These are phyloP conservation scores for Oryza rufipogon DNA, from an alignment of 176 grass and related monocot species.

Conservation along the genomic window DNA sequence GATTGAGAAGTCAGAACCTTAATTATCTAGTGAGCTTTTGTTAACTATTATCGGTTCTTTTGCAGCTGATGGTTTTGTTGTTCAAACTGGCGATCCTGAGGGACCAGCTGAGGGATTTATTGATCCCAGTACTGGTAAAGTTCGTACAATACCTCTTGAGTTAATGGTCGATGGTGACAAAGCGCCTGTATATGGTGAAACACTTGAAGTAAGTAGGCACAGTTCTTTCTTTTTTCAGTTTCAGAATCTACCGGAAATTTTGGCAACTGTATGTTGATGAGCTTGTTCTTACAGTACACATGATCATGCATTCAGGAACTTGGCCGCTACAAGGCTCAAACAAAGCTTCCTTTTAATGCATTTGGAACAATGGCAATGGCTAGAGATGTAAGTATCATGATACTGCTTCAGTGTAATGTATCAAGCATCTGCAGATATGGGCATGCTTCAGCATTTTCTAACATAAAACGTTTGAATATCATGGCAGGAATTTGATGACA, in stretches of 20 bases:
- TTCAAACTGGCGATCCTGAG: slow-evolving; percentile 97
- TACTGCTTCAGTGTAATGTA: slow-evolving; percentile 22
- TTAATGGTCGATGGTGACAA: slow-evolving; percentile 83
- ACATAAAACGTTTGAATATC: slow-evolving; percentile 15
- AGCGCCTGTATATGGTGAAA: slow-evolving; percentile 80
- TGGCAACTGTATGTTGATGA: slow-evolving; percentile 14
- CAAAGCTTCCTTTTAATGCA: slow-evolving; percentile 95
- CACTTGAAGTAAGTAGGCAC: slow-evolving; percentile 70
- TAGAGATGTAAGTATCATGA: slow-evolving; percentile 73
- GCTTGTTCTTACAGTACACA: background rate
- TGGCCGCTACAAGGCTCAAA: slow-evolving; percentile 95
- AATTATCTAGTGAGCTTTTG: background rate
- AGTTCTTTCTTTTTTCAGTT: slow-evolving; percentile 19
- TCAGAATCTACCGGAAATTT: slow-evolving; percentile 5
- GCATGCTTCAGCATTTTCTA: slow-evolving; percentile 1
- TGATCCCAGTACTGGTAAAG: slow-evolving; percentile 85
- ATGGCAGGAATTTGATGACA: slow-evolving; percentile 96
- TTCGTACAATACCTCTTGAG: slow-evolving; percentile 83
- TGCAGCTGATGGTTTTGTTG: slow-evolving; percentile 98
- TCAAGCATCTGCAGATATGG: slow-evolving; percentile 11
- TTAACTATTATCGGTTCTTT: slow-evolving; percentile 41
- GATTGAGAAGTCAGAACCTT: slow-evolving; percentile 1
- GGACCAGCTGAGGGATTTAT: slow-evolving; percentile 92
- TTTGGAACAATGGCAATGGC: slow-evolving; percentile 99
- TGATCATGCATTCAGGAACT: slow-evolving; percentile 71